A percentile compares a stretch with the other conserved stretches of the same genome.
Evolutionary conservation across 257 asterid genomes (phyloP).

Genomic region (Solanum chilense): DNA sequence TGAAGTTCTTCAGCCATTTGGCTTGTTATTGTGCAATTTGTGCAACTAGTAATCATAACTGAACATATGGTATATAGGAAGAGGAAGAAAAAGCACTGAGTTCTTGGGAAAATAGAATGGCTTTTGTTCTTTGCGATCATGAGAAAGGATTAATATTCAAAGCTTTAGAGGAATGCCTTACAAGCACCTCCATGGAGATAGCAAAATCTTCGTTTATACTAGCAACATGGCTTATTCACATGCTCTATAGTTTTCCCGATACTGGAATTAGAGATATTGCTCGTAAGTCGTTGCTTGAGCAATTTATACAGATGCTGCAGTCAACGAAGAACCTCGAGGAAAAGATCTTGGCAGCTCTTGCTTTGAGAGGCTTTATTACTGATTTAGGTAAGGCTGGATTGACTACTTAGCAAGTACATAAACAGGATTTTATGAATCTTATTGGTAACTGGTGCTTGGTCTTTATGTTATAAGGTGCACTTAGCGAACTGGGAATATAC

Average conservation of each 20-base stretch:
- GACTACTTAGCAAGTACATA: background rate
- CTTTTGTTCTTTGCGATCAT: conserved; percentile 58
- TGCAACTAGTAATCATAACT: background rate
- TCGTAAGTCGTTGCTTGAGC: conserved; percentile 56
- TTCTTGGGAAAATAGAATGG: conserved; percentile 61
- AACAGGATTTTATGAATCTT: background rate
- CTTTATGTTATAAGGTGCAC: conserved; percentile 27
- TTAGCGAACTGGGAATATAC: conserved; percentile 38
- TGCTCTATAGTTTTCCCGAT: conserved; percentile 59
- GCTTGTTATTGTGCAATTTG: background rate
- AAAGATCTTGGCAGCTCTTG: conserved; percentile 61
- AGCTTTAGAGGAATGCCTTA: conserved; percentile 63
- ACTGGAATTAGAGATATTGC: conserved; percentile 58
- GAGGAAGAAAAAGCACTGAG: conserved; percentile 57
- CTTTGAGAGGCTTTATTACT: conserved; percentile 47
- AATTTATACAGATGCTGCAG: conserved; percentile 53
- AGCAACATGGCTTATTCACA: conserved; percentile 69
- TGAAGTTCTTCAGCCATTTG: background rate
- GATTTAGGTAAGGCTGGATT: conserved; percentile 40
- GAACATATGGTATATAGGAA: conserved; percentile 22
- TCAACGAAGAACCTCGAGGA: conserved; percentile 76
- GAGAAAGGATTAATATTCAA: conserved; percentile 59
- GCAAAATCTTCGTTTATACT: conserved; percentile 55
- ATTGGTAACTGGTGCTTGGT: background rate
- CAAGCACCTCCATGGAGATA: conserved; percentile 58